These are phyloP conservation scores for Aspergillus sp. DNA, from an alignment of 2,329 filamentous ascomycete genomes.

Conservation along the genomic window DNA sequence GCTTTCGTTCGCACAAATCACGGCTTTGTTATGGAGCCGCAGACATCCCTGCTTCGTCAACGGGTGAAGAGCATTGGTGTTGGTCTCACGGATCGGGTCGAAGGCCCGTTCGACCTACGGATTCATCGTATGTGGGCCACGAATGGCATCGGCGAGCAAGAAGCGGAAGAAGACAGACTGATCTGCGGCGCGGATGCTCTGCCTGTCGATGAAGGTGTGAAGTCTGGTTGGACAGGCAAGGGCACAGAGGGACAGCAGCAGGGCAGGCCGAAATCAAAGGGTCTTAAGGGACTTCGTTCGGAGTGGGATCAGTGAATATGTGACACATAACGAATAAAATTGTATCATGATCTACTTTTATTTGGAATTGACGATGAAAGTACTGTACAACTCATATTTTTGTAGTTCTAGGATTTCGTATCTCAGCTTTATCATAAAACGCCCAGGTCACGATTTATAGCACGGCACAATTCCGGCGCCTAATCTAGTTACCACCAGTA, in stretches of 20 bases:
- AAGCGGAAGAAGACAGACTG: slow-evolving; percentile 34
- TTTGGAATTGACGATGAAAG: neutral
- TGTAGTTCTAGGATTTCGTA: slow-evolving; percentile 1
- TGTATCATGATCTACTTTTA: neutral
- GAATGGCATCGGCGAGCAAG: slow-evolving; percentile 51
- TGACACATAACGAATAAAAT: neutral
- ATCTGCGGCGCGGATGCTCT: slow-evolving; percentile 36
- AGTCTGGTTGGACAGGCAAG: slow-evolving; percentile 19
- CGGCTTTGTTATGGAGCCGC: slow-evolving; percentile 85
- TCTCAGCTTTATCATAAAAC: slow-evolving; percentile 10
- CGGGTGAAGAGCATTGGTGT: slow-evolving; percentile 81
- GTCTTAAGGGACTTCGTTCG: slow-evolving; percentile 28
- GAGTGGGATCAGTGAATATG: slow-evolving; percentile 23
- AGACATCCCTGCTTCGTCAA: slow-evolving; percentile 79
- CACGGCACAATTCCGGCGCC: neutral
- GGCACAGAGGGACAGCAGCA: slow-evolving; percentile 6
- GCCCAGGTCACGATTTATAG: slow-evolving; percentile 8
- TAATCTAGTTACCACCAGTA: slow-evolving; percentile 48
- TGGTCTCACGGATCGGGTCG: slow-evolving; percentile 79
- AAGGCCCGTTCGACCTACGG: slow-evolving; percentile 79
- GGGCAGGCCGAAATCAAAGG: slow-evolving; percentile 21
- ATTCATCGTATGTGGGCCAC: slow-evolving; percentile 89
- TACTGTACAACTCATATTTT: neutral
- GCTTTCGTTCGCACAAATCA: slow-evolving; percentile 95
- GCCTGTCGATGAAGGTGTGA: slow-evolving; percentile 29